A percentile compares a stretch with the other conserved stretches of the same genome.
Conservation (phyloP, 345 rosid genomes). For the Raphanus sativus region DNA sequence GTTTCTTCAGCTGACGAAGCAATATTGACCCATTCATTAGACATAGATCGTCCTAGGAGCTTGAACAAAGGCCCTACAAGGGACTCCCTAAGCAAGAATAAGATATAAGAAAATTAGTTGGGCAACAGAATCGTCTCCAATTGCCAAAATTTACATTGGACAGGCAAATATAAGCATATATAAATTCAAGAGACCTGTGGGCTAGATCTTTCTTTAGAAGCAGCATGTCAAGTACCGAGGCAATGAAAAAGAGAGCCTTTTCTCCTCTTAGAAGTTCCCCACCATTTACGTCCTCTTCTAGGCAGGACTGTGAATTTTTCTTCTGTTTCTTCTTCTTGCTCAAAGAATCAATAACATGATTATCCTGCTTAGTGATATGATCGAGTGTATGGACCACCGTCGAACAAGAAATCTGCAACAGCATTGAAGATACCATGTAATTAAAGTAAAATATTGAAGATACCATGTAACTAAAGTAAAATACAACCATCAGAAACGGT, state of each 20-base stretch:
- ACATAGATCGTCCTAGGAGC: conserved; percentile 59
- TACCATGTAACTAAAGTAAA: conserved; percentile 1
- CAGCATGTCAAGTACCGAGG: conserved; percentile 76
- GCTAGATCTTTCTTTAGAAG: conserved; percentile 70
- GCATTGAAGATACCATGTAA: conserved; percentile 18
- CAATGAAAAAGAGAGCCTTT: conserved; percentile 48
- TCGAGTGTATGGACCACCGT: conserved; percentile 56
- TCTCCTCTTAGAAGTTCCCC: conserved; percentile 43
- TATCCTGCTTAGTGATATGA: conserved; percentile 46
- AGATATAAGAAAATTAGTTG: conserved; percentile 5
- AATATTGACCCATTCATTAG: conserved; percentile 46
- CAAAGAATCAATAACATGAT: conserved; percentile 35
- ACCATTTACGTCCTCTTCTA: conserved; percentile 33
- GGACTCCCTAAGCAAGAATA: conserved; percentile 52
- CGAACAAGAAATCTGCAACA: conserved; percentile 65
- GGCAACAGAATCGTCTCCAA: conserved; percentile 17
- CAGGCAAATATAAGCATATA: conserved; percentile 18
- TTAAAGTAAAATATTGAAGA: conserved; percentile 16
- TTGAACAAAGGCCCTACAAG: conserved; percentile 72
- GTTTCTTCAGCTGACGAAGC: conserved; percentile 22
- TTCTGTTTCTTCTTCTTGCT: conserved; percentile 69
- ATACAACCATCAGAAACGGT: conserved; percentile 13
- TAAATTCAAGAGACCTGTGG: conserved; percentile 55
- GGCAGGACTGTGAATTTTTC: conserved; percentile 37
- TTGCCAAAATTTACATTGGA: background rate